Evolutionary conservation across 2,329 filamentous ascomycete genomes (phyloP), one percentile per base, ranked within the genome.

Genomic region (Penicillium sp.): DNA sequence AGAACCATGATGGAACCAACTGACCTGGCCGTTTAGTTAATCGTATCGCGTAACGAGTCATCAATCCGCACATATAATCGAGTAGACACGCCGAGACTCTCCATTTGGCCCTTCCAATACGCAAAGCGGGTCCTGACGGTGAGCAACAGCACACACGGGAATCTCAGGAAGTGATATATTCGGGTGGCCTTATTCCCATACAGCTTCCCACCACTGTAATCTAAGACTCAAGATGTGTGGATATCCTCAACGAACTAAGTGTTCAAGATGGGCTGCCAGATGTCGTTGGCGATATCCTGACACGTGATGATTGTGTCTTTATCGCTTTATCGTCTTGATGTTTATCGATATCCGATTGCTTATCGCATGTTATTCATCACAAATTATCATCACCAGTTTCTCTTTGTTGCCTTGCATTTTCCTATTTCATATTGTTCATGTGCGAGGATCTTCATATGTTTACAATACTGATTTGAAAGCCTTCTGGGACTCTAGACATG

Each of bases 251-350:
- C 11, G 30, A 45, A 35, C 11, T 44, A 10, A 11, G 11, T 2
- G 38, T 30, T 18, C 4, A 47, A 30, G 10, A 30, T 23, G 23
- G 23, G n/a, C 23, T 18, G 11, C 35, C 14, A 26, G 38, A 42
- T 26, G 40, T 50, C 10, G 47, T 44, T 44, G 23, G 29, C 14
- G 18, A 29, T 42, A 16, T 26, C 30, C 7, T 43, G 26, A 8
- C 47, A 50, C 47, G 47, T 50, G 47, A 50, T 49, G 30, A 34
- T 5, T 23, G 26, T 18, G 9, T 3, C 7, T 11, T 49, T 46
- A 46, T 46, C 42, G 44, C 43, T 26, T 34, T 46, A 34, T 36
- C 14, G 7, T 19, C 16, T n/a, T 19, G 9, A 19, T 3, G 18
- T n/a, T 39, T 39, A 39, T 39, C 36, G 36, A 13, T 14, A 41